These are phyloP conservation scores for Candida sp. DNA, from an alignment of 1,139 yeast genomes.

Conservation along the genomic window DNA sequence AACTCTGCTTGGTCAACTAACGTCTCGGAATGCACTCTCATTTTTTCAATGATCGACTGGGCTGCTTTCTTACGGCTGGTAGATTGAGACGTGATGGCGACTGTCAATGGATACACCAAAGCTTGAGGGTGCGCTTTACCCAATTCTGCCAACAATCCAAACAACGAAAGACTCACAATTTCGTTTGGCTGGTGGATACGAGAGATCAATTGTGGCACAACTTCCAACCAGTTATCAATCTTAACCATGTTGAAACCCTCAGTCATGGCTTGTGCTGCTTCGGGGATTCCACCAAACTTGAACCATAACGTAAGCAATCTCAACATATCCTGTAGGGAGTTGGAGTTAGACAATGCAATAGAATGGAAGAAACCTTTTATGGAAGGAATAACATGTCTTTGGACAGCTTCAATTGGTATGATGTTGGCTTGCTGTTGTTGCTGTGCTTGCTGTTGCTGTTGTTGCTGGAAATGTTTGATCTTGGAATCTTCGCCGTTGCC, in stretches of 20 bases:
- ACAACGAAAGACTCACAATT: slow-evolving; percentile 77
- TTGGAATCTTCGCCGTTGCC: slow-evolving; percentile 18
- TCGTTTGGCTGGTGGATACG: slow-evolving; percentile 96
- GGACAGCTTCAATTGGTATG: slow-evolving; percentile 63
- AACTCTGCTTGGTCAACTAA: slow-evolving; percentile 93
- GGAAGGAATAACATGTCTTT: slow-evolving; percentile 92
- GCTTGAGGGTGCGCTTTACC: slow-evolving; percentile 99
- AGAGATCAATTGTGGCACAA: slow-evolving; percentile 93
- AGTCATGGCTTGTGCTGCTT: slow-evolving; percentile 88
- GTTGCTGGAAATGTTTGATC: slow-evolving; percentile 19
- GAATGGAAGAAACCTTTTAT: slow-evolving; percentile 96
- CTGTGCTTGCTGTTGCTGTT: slow-evolving; percentile 8
- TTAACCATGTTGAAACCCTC: slow-evolving; percentile 92
- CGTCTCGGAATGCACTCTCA: slow-evolving; percentile 85
- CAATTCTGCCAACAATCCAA: slow-evolving; percentile 81
- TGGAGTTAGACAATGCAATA: slow-evolving; percentile 83
- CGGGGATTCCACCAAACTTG: slow-evolving; percentile 91
- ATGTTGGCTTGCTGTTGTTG: slow-evolving; percentile 21
- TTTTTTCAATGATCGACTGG: slow-evolving; percentile 84
- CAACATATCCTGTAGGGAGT: slow-evolving; percentile 91
- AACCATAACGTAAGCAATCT: slow-evolving; percentile 94
- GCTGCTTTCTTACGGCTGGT: slow-evolving; percentile 93
- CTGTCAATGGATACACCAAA: slow-evolving; percentile 92
- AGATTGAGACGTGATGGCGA: slow-evolving; percentile 94
- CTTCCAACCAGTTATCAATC: slow-evolving; percentile 95